Base-by-base conservation (phyloP, 352 stramenopile species). In the Globisporangium yorkense region DNA sequence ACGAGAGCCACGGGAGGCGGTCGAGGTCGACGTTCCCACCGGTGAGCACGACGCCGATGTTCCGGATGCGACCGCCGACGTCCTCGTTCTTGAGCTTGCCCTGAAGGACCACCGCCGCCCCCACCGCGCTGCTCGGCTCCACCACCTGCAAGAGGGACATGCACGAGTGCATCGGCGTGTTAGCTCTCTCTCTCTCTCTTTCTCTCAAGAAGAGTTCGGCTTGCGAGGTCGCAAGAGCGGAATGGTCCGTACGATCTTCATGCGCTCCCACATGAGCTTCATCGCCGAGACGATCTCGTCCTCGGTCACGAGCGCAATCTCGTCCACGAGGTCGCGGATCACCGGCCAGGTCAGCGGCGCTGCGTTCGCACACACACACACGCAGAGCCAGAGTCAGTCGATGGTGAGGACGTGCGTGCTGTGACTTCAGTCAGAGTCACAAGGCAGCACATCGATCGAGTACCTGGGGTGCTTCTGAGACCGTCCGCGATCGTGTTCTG, bases 241-340 rank as follows among this genome's bases (percentile, higher is more conserved):
- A 29, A n/a, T 15, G n/a, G 7, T 20, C 56, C 62, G 37, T 45
- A 77, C 80, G 54, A 96, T 54, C 70, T 97, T 97, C 76, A 97
- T 92, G 62, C 87, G 79, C 56, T 96, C 84, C 84, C 86, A 97
- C 57, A 96, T 83, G 5, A 96, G 70, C 57, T 84, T 75, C 80
- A 87, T 90, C 20, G 77, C 70, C 27, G 72, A 54, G 10, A 88
- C 65, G 59, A 97, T 97, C 51, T 96, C 82, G 3, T 84, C 70
- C 51, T 97, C 90, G 0, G 68, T 76, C 35, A 97, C 86, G 45
- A 92, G 80, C 40, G 96, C 51, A 41, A 97, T 80, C 24, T 88
- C 84, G 63, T 96, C 85, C 24, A 94, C 86, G 40, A 89, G 67
- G 59, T 96, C 82, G 41, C 87, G 83, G 59, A 97, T 82, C 59